Conservation (phyloP, 2,329 filamentous ascomycete genomes). For the Aspergillus viridinutans region DNA sequence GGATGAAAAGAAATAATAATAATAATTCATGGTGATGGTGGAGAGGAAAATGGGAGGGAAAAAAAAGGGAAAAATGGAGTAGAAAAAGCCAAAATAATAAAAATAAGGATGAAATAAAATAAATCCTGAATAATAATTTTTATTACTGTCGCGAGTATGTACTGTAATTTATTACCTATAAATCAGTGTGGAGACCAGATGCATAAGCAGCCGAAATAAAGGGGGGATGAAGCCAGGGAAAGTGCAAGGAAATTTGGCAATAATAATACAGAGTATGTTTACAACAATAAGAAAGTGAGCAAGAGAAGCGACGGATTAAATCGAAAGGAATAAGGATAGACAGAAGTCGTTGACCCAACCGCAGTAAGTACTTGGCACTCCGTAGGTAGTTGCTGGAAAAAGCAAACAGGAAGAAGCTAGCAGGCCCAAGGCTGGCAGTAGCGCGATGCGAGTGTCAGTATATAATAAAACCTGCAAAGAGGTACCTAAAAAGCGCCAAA, state of each 20-base stretch:
- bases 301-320: neutral
- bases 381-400: conserved; percentile 6
- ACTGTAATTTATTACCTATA: neutral
- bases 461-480: conserved; percentile 13
- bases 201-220: neutral
- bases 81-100: neutral
- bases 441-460: conserved; percentile 17
- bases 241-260: neutral
- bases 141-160: neutral
- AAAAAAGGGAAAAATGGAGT: conserved; percentile 8
- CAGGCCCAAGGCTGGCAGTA: conserved; percentile 17
- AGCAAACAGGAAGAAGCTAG: conserved; percentile 13
- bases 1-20: neutral
- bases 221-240: neutral
- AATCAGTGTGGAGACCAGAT: neutral
- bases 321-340: neutral
- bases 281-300: neutral
- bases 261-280: too few relatives aligned
- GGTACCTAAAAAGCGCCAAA: neutral
- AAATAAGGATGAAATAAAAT: neutral
- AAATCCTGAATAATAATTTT: neutral
- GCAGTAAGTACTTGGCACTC: neutral
- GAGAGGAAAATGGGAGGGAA: conserved; percentile 7
- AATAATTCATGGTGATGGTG: neutral
- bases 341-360: neutral